A percentile compares a stretch with the other conserved stretches of the same genome.
Evolutionary conservation across 2,329 filamentous ascomycete species (phyloP).

Genomic region (Dothiorella sarmentorum): DNA sequence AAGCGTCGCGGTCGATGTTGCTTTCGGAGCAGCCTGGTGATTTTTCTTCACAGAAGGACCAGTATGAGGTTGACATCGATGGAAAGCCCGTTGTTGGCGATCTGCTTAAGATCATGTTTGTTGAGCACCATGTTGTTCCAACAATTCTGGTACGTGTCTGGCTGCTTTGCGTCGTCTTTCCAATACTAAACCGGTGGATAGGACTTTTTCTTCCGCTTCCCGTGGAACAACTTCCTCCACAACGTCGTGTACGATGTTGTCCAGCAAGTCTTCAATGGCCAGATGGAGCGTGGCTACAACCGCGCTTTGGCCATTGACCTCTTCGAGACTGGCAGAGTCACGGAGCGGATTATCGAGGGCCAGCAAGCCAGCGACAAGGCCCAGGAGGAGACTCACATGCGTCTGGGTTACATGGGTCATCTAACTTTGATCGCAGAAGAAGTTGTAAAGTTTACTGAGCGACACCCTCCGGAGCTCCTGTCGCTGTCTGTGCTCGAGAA

Average conservation of each 20-base stretch:
- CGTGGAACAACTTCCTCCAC: constrained; percentile 99
- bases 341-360: constrained; percentile 85
- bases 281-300: constrained; percentile 95
- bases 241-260: constrained; percentile 99
- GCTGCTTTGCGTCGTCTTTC: not conserved
- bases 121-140: constrained; percentile 88
- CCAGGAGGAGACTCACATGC: constrained; percentile 78
- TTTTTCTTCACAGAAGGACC: constrained; percentile 25
- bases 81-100: constrained; percentile 85
- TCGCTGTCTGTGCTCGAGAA: constrained; percentile 81
- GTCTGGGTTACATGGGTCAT: constrained; percentile 97
- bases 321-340: constrained; percentile 87
- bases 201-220: constrained; percentile 98
- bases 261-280: constrained; percentile 97
- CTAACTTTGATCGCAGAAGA: constrained; percentile 96
- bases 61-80: constrained; percentile 58
- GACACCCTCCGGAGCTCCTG: constrained; percentile 82
- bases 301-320: constrained; percentile 84
- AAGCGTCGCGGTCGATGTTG: constrained; percentile 33
- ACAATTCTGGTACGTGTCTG: constrained; percentile 77
- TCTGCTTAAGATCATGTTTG: constrained; percentile 92
- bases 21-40: constrained; percentile 33
- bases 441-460: constrained; percentile 96
- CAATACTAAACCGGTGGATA: constrained; percentile 35
- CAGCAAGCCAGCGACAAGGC: constrained; percentile 84